Percentiles rank a stretch among this genome's conserved stretches.
Conservation (phyloP, 169 alveolate genomes). For the Cryptosporidium muris region DNA sequence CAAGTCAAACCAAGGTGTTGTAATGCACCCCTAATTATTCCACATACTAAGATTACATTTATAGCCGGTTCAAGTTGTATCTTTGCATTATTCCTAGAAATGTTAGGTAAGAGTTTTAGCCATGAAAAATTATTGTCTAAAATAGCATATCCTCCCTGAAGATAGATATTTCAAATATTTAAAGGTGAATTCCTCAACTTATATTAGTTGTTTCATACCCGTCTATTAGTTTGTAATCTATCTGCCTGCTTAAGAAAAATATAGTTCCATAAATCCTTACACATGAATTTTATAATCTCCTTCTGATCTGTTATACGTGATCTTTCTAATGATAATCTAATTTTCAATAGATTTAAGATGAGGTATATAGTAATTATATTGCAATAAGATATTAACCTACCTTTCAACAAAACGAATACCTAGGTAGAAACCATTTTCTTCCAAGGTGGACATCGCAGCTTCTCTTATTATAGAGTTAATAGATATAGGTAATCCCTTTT, state of each 20-base stretch:
- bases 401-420: slow-evolving; percentile 69
- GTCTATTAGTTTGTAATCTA: slow-evolving; percentile 74
- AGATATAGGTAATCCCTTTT: slow-evolving; percentile 7
- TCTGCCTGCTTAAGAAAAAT: slow-evolving; percentile 78
- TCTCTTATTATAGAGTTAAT: slow-evolving; percentile 52
- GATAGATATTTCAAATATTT: neutral
- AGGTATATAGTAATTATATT: neutral
- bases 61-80: slow-evolving; percentile 70
- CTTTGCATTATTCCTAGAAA: neutral
- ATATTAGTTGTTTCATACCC: slow-evolving; percentile 1
- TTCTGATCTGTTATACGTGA: slow-evolving; percentile 73
- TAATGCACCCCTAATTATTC: slow-evolving; percentile 77
- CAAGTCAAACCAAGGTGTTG: slow-evolving; percentile 75
- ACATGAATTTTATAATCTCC: slow-evolving; percentile 75
- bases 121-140: slow-evolving; percentile 73
- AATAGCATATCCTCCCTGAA: slow-evolving; percentile 75
- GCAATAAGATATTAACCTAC: slow-evolving; percentile 4
- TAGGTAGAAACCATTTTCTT: slow-evolving; percentile 47
- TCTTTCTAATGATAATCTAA: slow-evolving; percentile 45
- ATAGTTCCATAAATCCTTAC: slow-evolving; percentile 76
- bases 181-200: slow-evolving; percentile 1
- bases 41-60: slow-evolving; percentile 74
- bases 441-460: slow-evolving; percentile 55
- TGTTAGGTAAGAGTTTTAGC: slow-evolving; percentile 70
- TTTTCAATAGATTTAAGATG: neutral